Evolutionary conservation across 108 stramenopile genomes (phyloP).

Genomic region (Mayamaea pseudoterrestris): DNA sequence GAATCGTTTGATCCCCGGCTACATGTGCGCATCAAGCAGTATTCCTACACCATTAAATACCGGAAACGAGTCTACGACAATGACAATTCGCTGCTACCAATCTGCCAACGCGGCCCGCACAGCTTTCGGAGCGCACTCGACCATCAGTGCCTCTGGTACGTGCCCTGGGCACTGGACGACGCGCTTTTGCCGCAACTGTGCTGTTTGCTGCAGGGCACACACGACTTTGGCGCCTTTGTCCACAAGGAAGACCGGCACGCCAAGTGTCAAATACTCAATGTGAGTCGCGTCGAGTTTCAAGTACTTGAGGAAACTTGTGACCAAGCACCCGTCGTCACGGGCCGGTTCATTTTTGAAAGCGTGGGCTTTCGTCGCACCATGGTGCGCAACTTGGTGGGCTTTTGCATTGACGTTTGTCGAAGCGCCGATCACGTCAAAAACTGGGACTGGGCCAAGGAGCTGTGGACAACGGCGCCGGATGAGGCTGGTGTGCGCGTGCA

Average conservation of each 20-base stretch:
- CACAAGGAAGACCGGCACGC: conserved; percentile 45
- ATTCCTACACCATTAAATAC: conserved; percentile 59
- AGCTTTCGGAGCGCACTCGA: conserved; percentile 25
- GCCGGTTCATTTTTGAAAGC: conserved; percentile 40
- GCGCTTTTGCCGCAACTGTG: conserved; percentile 28
- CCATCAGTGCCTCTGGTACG: conserved; percentile 40
- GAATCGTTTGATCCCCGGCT: conserved; percentile 50
- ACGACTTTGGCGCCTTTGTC: conserved; percentile 61
- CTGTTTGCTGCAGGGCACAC: conserved; percentile 31
- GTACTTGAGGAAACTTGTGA: background rate
- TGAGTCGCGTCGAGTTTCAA: conserved; percentile 8
- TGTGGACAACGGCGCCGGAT: conserved; percentile 22
- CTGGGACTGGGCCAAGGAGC: conserved; percentile 6
- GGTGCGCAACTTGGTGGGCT: conserved; percentile 70
- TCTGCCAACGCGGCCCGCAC: conserved; percentile 31
- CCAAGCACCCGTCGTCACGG: conserved; percentile 21
- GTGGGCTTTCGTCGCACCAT: conserved; percentile 68
- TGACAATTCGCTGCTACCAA: conserved; percentile 24
- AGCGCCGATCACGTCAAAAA: conserved; percentile 19
- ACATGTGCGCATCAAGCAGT: conserved; percentile 39
- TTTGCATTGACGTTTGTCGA: conserved; percentile 55
- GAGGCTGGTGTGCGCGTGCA: conserved; percentile 18
- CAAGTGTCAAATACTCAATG: conserved; percentile 15
- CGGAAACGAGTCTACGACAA: conserved; percentile 19
- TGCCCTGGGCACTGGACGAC: conserved; percentile 62